Percentiles rank a stretch among this genome's conserved stretches.
phyloP scores from a whole-genome alignment of 2,329 filamentous ascomycete species.

The Pseudogymnoascus sp. region DNA sequence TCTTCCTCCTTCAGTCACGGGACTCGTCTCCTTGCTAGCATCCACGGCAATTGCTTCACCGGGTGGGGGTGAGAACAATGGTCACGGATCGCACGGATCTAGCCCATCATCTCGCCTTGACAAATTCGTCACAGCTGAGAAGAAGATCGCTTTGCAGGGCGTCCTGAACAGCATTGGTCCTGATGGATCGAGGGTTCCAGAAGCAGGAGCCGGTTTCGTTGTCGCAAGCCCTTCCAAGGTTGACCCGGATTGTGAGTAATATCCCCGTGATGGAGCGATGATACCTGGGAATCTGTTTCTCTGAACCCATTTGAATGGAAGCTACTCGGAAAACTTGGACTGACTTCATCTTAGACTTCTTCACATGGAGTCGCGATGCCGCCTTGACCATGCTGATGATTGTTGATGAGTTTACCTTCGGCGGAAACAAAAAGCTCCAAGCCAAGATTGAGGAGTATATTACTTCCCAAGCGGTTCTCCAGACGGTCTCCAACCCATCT shows the following conservation, averaged over 20 bases:
- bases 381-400: constrained; percentile 61
- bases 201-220: constrained; percentile 43
- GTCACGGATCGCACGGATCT: neutral
- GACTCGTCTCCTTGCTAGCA: constrained; percentile 1
- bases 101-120: constrained; percentile 18
- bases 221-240: constrained; percentile 46
- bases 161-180: constrained; percentile 48
- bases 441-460: constrained; percentile 58
- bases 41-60: constrained; percentile 12
- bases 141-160: constrained; percentile 39
- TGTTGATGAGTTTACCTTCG: constrained; percentile 50
- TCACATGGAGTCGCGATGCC: constrained; percentile 70
- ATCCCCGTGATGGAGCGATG: neutral
- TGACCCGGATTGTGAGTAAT: constrained; percentile 44
- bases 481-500: constrained; percentile 49
- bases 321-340: neutral
- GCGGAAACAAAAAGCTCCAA: constrained; percentile 42
- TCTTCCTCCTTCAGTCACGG: neutral
- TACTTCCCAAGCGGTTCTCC: constrained; percentile 50
- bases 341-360: constrained; percentile 48
- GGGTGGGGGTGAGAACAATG: neutral
- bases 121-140: constrained; percentile 37
- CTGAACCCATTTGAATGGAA: neutral
- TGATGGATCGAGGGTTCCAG: constrained; percentile 37
- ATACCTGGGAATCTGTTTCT: neutral